A percentile compares a stretch with the other conserved stretches of the same genome.
Evolutionary conservation across 169 alveolate species (phyloP).

Genomic region (Cardiosporidium cionae): DNA sequence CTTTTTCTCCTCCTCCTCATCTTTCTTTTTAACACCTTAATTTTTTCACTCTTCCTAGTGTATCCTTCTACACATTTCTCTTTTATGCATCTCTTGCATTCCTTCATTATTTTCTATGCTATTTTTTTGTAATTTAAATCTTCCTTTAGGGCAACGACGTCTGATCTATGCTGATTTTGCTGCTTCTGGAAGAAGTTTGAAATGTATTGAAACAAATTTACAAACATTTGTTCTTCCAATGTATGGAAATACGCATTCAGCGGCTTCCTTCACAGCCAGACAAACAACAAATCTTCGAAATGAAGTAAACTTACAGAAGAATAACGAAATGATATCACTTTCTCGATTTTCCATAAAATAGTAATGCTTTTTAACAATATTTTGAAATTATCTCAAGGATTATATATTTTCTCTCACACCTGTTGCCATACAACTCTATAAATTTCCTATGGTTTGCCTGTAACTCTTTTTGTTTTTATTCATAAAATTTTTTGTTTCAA

Average conservation of each 20-base stretch:
- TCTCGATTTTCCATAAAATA: too few relatives aligned
- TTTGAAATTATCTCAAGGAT: too few relatives aligned
- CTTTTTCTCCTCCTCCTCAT: too few relatives aligned
- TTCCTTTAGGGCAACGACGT: conserved; percentile 19
- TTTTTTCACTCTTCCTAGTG: too few relatives aligned
- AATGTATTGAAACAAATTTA: conserved; percentile 14
- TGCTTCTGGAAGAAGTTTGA: conserved; percentile 34
- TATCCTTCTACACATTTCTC: too few relatives aligned
- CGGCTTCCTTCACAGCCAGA: conserved; percentile 36
- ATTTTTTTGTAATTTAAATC: too few relatives aligned
- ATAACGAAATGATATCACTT: too few relatives aligned
- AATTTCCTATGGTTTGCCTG: background rate
- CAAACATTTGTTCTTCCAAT: conserved; percentile 15
- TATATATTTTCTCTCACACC: background rate
- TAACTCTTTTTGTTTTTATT: background rate
- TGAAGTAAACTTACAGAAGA: conserved; percentile 16
- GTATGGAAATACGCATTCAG: conserved; percentile 43
- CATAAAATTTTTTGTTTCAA: background rate
- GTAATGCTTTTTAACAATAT: too few relatives aligned
- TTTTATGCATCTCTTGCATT: too few relatives aligned
- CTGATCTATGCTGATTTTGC: conserved; percentile 19
- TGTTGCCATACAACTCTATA: background rate
- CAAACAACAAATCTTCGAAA: conserved; percentile 20
- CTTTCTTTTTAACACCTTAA: too few relatives aligned
- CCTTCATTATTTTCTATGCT: too few relatives aligned